phyloP scores from a whole-genome alignment of 2,329 filamentous ascomycete species.

The Ceratocystiopsis brevicomis region DNA sequence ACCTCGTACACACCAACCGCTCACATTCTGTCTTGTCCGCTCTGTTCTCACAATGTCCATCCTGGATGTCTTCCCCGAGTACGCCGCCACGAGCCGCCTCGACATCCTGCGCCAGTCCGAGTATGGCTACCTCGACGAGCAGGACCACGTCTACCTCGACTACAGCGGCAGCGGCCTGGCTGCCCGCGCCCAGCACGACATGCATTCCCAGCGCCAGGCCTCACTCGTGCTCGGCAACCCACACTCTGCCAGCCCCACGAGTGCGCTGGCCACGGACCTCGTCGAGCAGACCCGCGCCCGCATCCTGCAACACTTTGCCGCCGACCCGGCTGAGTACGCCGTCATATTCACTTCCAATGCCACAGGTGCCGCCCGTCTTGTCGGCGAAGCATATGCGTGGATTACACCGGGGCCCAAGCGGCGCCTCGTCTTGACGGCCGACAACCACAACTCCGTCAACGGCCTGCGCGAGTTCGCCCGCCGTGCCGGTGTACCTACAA shows the following conservation, averaged over 20 bases:
- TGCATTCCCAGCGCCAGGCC: constrained; percentile 15
- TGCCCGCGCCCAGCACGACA: constrained; percentile 15
- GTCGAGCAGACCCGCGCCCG: constrained; percentile 16
- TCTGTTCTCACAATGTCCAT: constrained; percentile 6
- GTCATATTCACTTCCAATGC: constrained; percentile 24
- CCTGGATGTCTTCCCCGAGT: constrained; percentile 16
- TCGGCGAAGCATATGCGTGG: constrained; percentile 22
- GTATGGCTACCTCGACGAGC: constrained; percentile 19
- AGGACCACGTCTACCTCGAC: constrained; percentile 22
- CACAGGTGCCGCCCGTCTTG: constrained; percentile 19
- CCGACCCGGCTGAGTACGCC: constrained; percentile 19
- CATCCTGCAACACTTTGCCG: constrained; percentile 17
- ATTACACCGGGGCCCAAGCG: not conserved
- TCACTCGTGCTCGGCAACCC: constrained; percentile 20
- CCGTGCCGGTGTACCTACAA: constrained; percentile 10
- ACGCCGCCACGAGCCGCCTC: constrained; percentile 14
- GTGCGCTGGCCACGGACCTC: constrained; percentile 16
- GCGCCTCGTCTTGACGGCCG: constrained; percentile 18
- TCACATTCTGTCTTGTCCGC: not conserved
- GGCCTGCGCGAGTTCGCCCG: constrained; percentile 20
- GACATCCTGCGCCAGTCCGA: constrained; percentile 16
- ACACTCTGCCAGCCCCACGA: constrained; percentile 21
- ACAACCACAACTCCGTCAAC: constrained; percentile 25
- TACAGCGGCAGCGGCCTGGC: constrained; percentile 22
- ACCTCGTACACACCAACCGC: no score